A percentile compares a stretch with the other conserved stretches of the same genome.
Conservation (phyloP, 306 rosid genomes). For the Dryas octopetala region DNA sequence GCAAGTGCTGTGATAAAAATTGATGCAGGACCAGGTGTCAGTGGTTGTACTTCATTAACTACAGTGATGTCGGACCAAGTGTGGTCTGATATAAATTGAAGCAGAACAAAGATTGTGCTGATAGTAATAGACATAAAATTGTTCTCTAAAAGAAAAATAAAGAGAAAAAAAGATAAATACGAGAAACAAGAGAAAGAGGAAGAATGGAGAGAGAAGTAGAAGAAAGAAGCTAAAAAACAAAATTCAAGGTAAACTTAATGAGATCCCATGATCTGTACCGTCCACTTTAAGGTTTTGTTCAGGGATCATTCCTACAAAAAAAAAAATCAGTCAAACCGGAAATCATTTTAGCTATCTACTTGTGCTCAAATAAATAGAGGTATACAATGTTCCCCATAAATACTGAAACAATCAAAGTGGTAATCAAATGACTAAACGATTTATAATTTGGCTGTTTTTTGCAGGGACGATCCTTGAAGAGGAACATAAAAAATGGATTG, state of each 20-base stretch:
- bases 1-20: background rate
- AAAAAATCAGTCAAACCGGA: too few relatives aligned
- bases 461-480: background rate
- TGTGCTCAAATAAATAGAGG: background rate
- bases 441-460: background rate
- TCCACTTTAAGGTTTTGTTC: background rate
- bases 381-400: background rate
- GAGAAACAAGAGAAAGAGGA: too few relatives aligned
- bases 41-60: background rate
- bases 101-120: too few relatives aligned
- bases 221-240: too few relatives aligned
- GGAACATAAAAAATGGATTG: background rate
- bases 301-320: background rate
- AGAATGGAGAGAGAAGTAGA: too few relatives aligned
- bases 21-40: background rate
- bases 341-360: background rate
- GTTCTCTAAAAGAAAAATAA: background rate
- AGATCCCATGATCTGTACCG: background rate
- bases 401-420: background rate
- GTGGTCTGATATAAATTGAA: background rate
- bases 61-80: background rate
- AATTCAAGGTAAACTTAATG: too few relatives aligned
- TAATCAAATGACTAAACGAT: background rate
- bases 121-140: too few relatives aligned
- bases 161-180: background rate